Percentiles rank a stretch among this genome's conserved stretches.
phyloP scores from a whole-genome alignment of 2,329 filamentous ascomycete species.

The Madurella mycetomatis region DNA sequence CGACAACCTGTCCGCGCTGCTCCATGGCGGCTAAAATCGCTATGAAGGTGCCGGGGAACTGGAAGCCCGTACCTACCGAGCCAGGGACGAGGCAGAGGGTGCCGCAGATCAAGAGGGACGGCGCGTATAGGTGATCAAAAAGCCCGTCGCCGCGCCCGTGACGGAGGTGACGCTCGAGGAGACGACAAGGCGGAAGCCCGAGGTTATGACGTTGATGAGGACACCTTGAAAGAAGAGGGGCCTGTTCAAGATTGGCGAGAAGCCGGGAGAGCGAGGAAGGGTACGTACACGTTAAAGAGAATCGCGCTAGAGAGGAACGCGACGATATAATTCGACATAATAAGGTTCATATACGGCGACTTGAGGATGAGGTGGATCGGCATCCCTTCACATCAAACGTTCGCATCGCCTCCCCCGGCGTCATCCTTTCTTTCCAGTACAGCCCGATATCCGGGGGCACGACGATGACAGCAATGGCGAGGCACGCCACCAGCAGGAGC shows the following conservation, averaged over 20 bases:
- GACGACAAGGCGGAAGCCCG: conserved; percentile 66
- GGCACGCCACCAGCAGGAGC: conserved; percentile 44
- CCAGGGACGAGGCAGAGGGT: conserved; percentile 53
- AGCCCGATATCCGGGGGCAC: conserved; percentile 53
- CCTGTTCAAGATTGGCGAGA: conserved; percentile 31
- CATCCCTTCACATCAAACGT: conserved; percentile 59
- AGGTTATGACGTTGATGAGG: conserved; percentile 62
- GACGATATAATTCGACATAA: conserved; percentile 51
- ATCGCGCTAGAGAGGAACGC: conserved; percentile 52
- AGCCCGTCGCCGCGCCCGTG: conserved; percentile 54
- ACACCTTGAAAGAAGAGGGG: conserved; percentile 76
- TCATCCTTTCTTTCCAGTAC: conserved; percentile 40
- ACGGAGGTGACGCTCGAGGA: conserved; percentile 54
- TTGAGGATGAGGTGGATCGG: conserved; percentile 49
- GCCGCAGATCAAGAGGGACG: conserved; percentile 46
- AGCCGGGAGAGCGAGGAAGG: neutral
- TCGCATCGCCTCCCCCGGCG: conserved; percentile 45
- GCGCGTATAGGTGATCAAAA: conserved; percentile 57
- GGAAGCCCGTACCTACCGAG: conserved; percentile 57
- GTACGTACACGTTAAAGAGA: conserved; percentile 58
- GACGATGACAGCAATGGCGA: conserved; percentile 41
- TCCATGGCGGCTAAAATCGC: conserved; percentile 55
- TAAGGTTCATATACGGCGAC: conserved; percentile 52
- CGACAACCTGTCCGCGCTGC: conserved; percentile 61
- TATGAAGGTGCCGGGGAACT: conserved; percentile 62